Evolutionary conservation across 306 rosid species (phyloP), one percentile per base, ranked within the genome.

Genomic region (Rosa lucieae): DNA sequence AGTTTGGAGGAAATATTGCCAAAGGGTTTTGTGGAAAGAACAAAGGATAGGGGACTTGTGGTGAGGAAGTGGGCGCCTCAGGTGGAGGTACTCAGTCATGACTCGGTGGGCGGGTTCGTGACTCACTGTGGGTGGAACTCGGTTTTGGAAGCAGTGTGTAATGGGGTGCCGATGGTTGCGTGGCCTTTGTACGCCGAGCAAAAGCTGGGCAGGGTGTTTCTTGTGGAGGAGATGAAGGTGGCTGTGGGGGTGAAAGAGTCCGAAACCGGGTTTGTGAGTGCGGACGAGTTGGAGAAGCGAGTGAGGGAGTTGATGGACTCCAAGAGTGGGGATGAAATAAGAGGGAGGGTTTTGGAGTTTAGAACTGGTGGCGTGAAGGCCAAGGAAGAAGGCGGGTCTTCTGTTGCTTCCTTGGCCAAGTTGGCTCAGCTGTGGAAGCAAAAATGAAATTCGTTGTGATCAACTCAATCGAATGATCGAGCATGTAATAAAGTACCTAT

Each of bases 121-220:
- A 75, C 65, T 35, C 84, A 81, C 26, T 75, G 84, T 8, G 77
- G 80, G 10, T 81, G 80, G 80, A 76, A 76, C 66, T 81, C 84
- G 32, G 44, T 75, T 49, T 13, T 81, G 14, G 84, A 81, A 37
- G 47, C 80, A 8, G 37, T 59, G 1, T 20, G 61, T 12, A 51
- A 61, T 1, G 77, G 56, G 1, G 80, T 81, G 76, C 55, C 76
- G 17, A 58, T 81, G 79, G 52, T 59, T 17, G 32, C 80, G 17
- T 81, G 84, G 84, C 84, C 84, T 44, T 44, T 70, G 40, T 70
- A 70, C 40, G 56, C 40, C n/a, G 74, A 70, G 74, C 74, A 44
- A 37, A 18, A 44, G 56, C 35, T 46, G 40, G 12, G 20, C 20
- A 44, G 56, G 9, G n/a, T 21, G 5, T 46, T 70, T 70, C 11